Base-by-base conservation (phyloP, 257 asterid species). In the Nicotiana knightiana region DNA sequence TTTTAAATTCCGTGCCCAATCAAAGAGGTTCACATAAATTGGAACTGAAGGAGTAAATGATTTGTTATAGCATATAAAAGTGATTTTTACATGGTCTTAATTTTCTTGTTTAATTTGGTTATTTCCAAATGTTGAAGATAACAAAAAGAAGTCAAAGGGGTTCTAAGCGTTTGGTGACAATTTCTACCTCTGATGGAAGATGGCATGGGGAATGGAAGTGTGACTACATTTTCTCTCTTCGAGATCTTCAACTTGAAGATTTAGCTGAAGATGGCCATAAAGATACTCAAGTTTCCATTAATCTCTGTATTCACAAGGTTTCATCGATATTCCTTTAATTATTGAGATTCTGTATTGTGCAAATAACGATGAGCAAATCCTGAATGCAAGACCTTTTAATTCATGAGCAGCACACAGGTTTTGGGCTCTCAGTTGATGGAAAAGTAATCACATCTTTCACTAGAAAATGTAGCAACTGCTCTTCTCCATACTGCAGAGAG, bases 401-500 rank as follows among this genome's bases (percentile, higher is more conserved):
- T 10, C 32, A 39, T 43, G 79, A 64, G 58, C 86, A 95, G 97
- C 99, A 93, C 76, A 84, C 97, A 77, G 98, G 99, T 26, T 89
- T 95, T 84, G 99, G 99, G 58, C 76, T 93, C 37, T 95, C 98
- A 0, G 97, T 95, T 32, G 97, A 93, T 79, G 99, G 98, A 75
- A 91, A 81, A 84, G 87, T 95, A 68, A 77, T 55, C 6, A 90
- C 99, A 81, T 84, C 90, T 83, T 89, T 95, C 85, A 86, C 91
- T 48, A 86, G 86, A 48, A 93, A 88, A 86, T 95, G 99, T 65
- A 91, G 90, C 91, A 91, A 88, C 83, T 95, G 97, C 67, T 90
- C 88, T 88, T 83, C 93, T 12, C 94, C 98, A 18, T 95, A 86
- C 86, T 83, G 87, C 65, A 87, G 93, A 84, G 85, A 95, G 92